Evolutionary conservation across 1,284 basidiomycete species (phyloP).

Genomic region (Boletellus sp.): DNA sequence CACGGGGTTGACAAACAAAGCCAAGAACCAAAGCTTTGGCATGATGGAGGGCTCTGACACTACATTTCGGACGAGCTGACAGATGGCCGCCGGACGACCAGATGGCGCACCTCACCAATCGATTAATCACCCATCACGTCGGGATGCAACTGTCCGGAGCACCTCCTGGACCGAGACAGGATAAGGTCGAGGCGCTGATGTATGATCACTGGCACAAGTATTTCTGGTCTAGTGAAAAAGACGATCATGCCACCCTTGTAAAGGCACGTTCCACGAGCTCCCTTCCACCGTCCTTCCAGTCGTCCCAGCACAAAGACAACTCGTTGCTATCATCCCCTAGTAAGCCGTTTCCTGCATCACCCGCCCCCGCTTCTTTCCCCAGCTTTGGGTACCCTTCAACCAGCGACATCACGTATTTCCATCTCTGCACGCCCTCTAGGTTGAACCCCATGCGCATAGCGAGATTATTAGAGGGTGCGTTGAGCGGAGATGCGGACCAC

Average conservation of each 20-base stretch:
- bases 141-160: no score
- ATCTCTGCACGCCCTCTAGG: constrained; percentile 51
- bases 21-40: no score
- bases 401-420: constrained; percentile 47
- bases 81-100: no score
- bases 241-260: constrained; percentile 14
- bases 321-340: constrained; percentile 47
- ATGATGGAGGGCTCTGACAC: no score
- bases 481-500: constrained; percentile 55
- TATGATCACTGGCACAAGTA: no score
- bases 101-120: no score
- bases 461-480: constrained; percentile 46
- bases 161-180: no score
- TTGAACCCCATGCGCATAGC: constrained; percentile 62
- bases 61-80: no score
- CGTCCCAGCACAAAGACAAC: constrained; percentile 57
- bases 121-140: no score
- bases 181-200: no score
- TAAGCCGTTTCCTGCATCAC: constrained; percentile 38
- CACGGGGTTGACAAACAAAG: no score
- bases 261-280: constrained; percentile 30
- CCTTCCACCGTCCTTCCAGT: constrained; percentile 52
- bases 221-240: no score
- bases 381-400: constrained; percentile 30
- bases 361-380: constrained; percentile 31